Base-by-base conservation (phyloP, 2,329 filamentous ascomycete genomes). In the Paradendryphiella salina region DNA sequence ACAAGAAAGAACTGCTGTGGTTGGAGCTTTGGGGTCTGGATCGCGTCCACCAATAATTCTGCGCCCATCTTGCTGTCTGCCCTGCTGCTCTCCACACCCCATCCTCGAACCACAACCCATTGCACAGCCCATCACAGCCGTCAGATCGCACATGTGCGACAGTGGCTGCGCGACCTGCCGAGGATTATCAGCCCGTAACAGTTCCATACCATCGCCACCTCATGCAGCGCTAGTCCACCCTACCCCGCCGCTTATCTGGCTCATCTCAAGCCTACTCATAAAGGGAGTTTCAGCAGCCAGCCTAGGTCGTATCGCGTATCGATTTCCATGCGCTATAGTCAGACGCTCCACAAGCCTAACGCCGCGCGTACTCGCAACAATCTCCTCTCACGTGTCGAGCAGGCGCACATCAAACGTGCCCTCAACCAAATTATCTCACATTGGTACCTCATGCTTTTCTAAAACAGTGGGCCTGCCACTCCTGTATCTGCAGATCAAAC, bases 321-420 rank as follows among this genome's bases (percentile, higher is more conserved):
- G 37, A 42, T 54, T 31, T 37, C 31, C 50, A 33, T 44, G 42
- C 41, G 41, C 44, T 46, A 41, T 17, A 51, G 28, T 32, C 29
- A 40, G 11, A n/a, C 29, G 21, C 37, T 53, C 50, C 45, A 50
- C 36, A 40, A 29, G n/a, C 10, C 18, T 40, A 10, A 28, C 32
- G 51, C 51, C 45, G 35, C 45, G 46, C 51, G 41, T 50, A 46
- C 47, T 50, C 46, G 50, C 46, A 54, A 50, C 29, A 28, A 46
- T 38, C 43, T 28, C 52, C 47, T 29, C 50, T 9, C 15, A 34
- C 35, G 32, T 41, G 13, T 40, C 42, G 31, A 42, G 20, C 34
- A 23, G 7, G 18, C 35, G 15, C 38, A 35, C 28, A 40, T 52
- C 42, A 54, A 47, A 50, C 54, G 40, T 52, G 45, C 17, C 29